Evolutionary conservation across 2,329 filamentous ascomycete genomes (phyloP).

Genomic region (Calonectria pauciramosa): DNA sequence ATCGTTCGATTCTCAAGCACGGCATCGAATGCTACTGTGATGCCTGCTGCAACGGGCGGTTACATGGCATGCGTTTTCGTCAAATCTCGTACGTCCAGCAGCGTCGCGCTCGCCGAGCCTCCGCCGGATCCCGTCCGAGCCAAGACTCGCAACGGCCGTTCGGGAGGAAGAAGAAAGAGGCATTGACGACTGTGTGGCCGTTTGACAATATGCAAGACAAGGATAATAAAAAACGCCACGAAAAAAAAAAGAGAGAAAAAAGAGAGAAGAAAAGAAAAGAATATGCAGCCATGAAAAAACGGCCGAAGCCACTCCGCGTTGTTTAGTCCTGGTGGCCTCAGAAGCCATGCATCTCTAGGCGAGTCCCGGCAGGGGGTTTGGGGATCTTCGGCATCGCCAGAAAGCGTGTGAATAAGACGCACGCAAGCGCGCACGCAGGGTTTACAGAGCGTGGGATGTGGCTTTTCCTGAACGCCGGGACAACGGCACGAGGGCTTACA

Average conservation of each 20-base stretch:
- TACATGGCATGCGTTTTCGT: slow-evolving; percentile 8
- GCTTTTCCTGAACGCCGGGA: not conserved
- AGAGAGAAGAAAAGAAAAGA: too few relatives aligned
- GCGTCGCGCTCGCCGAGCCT: slow-evolving; percentile 19
- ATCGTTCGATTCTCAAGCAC: slow-evolving; percentile 8
- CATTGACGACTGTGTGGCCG: not conserved
- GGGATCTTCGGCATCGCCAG: too few relatives aligned
- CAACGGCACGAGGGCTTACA: not conserved
- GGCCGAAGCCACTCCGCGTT: not conserved
- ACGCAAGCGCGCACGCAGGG: not conserved
- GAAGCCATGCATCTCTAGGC: not conserved
- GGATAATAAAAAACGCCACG: not conserved
- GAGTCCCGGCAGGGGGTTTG: not conserved
- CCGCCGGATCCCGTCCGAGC: slow-evolving; percentile 6
- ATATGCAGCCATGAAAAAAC: not conserved
- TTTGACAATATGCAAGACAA: not conserved
- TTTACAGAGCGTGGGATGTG: not conserved
- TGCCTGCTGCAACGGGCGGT: not conserved
- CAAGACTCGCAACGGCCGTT: not conserved
- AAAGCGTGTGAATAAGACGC: not conserved
- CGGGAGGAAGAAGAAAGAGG: not conserved
- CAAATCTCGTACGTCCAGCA: slow-evolving; percentile 8
- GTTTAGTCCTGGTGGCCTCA: not conserved
- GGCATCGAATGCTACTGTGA: not conserved
- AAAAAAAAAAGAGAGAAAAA: too few relatives aligned